Evolutionary conservation across 192 early-diverging fungal species (phyloP).

Genomic region (Mortierella claussenii): DNA sequence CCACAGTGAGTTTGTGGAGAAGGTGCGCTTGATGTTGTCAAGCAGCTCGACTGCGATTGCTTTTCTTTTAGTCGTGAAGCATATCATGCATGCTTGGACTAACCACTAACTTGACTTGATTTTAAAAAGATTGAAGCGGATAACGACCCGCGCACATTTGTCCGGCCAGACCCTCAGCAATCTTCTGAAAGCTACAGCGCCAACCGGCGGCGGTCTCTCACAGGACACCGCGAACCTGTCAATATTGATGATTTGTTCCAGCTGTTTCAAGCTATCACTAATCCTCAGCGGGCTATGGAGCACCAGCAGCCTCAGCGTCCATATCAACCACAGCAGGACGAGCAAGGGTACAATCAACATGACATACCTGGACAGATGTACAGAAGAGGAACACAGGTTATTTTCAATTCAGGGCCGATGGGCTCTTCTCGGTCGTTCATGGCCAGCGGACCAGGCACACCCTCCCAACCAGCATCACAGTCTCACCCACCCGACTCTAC

Average conservation of each 20-base stretch:
- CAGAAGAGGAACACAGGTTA: constrained; percentile 7
- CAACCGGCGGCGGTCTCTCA: too few species aligned
- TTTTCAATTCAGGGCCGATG: constrained; percentile 19
- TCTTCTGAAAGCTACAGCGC: too few species aligned
- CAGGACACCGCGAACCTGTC: constrained; percentile 7
- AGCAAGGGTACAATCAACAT: neutral
- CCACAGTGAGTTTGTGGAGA: constrained; percentile 85
- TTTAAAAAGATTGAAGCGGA: constrained; percentile 52
- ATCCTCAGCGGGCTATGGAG: constrained; percentile 1
- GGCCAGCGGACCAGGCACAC: neutral
- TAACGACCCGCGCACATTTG: constrained; percentile 57
- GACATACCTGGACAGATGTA: neutral
- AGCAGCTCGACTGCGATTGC: neutral
- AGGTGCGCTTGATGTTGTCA: constrained; percentile 59
- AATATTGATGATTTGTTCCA: constrained; percentile 28
- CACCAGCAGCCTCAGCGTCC: constrained; percentile 27
- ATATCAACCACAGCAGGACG: constrained; percentile 1
- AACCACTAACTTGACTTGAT: neutral
- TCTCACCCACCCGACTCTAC: neutral
- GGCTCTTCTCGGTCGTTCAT: neutral
- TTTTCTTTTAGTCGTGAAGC: neutral
- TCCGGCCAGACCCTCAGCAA: constrained; percentile 9
- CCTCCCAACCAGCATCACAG: neutral
- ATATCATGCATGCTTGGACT: neutral
- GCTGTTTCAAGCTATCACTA: constrained; percentile 19